Evolutionary conservation across 805 yeast species (phyloP), one percentile per base, ranked within the genome.

Genomic region (Schizosaccharomyces octosporus): DNA sequence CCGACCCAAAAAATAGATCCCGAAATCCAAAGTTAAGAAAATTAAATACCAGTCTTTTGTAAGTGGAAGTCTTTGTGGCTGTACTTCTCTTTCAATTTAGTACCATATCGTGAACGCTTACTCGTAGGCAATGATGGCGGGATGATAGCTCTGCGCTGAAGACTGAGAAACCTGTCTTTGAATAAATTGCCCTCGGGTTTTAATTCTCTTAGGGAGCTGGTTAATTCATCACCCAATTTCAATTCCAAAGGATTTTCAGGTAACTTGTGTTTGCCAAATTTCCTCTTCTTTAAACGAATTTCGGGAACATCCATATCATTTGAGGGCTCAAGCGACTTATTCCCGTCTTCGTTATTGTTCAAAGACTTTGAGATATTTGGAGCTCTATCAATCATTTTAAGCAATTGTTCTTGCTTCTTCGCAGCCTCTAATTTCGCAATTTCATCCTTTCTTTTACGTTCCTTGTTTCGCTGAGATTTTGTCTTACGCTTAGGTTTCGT

Each of bases 101-200:
- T 83, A 66, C 81, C 77, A 68, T 83, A 84, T 70, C 80, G 83
- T 69, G 84, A 79, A 70, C 75, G 80, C 70, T 80, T 81, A 65
- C 76, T 77, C 63, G 79, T 81, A 13, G 84, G 86, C 45, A 82
- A 78, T 73, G 97, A 81, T 5, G 95, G 76, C 72, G 90, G 98
- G 62, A 93, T 77, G 69, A 83, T 80, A 66, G 98, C 98, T 39
- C 83, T 76, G 64, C 86, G 80, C 74, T 93, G 97, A 64, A 90
- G 70, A 64, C 79, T 79, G 70, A 82, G 78, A 81, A 90, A 81
- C 63, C 87, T 82, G 69, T 89, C 97, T 65, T 83, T 81, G 57
- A 87, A 75, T 63, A 87, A 73, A 69, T 84, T 86, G 19, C 97
- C 97, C 73, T 93, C 98, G 0, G 97, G 93, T 61, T 80, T 85